phyloP scores from a whole-genome alignment of 257 asterid genomes.

The Oldenlandia corymbosa region DNA sequence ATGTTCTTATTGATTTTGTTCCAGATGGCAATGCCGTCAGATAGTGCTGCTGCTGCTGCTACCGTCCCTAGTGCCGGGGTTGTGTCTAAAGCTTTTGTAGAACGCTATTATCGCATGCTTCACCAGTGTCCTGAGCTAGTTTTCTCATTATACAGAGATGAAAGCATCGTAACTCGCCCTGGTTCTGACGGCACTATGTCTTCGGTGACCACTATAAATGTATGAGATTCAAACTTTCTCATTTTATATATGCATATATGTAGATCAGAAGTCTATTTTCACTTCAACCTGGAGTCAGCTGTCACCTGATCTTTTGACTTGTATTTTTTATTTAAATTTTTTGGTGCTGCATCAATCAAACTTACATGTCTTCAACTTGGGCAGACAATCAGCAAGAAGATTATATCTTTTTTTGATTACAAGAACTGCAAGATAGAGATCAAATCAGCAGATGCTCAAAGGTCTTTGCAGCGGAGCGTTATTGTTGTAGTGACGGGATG shows the following conservation, averaged over 20 bases:
- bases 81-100: slow-evolving; percentile 92
- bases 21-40: slow-evolving; percentile 62
- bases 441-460: slow-evolving; percentile 87
- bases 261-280: background rate
- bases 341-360: background rate
- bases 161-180: slow-evolving; percentile 79
- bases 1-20: background rate
- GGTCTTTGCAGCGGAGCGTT: slow-evolving; percentile 62
- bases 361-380: slow-evolving; percentile 19
- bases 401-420: slow-evolving; percentile 75
- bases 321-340: background rate
- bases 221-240: slow-evolving; percentile 27
- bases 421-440: slow-evolving; percentile 92
- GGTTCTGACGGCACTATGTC: slow-evolving; percentile 59
- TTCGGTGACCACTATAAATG: slow-evolving; percentile 80
- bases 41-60: slow-evolving; percentile 33
- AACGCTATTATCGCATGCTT: slow-evolving; percentile 85
- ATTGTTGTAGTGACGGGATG: slow-evolving; percentile 84
- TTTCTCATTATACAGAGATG: slow-evolving; percentile 65
- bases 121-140: slow-evolving; percentile 76
- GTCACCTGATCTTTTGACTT: background rate
- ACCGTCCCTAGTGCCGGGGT: slow-evolving; percentile 80
- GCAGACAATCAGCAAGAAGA: slow-evolving; percentile 68
- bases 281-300: background rate
- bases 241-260: background rate